Percentiles rank a stretch among this genome's conserved stretches.
phyloP scores from a whole-genome alignment of 768 basidiomycete species.

The Boletus rubescentipes region DNA sequence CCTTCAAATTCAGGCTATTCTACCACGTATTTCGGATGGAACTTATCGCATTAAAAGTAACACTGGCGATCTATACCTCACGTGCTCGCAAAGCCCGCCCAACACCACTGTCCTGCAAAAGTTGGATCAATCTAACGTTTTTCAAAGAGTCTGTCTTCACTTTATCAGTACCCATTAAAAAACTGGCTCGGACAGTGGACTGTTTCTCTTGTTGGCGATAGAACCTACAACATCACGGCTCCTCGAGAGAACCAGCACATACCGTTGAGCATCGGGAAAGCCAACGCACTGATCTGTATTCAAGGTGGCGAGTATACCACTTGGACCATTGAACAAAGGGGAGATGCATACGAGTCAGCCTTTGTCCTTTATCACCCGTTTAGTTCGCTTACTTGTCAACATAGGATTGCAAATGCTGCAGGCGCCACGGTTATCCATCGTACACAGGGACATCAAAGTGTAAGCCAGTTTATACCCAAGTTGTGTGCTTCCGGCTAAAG shows the following conservation, averaged over 20 bases:
- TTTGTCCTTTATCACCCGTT: not conserved
- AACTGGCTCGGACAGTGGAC: not conserved
- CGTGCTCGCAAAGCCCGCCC: not conserved
- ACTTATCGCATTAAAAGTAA: not conserved
- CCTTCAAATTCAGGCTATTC: not conserved
- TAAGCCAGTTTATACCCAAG: not conserved
- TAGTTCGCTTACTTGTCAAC: not conserved
- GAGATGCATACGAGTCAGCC: not conserved
- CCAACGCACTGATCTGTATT: not conserved
- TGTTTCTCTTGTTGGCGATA: not conserved
- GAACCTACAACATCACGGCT: not conserved
- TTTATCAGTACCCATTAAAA: not conserved
- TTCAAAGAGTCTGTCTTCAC: not conserved
- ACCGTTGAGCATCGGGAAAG: not conserved
- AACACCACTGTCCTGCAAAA: not conserved
- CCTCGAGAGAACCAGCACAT: not conserved
- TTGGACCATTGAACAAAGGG: not conserved
- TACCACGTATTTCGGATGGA: not conserved
- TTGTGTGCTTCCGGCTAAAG: not conserved
- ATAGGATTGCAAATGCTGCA: not conserved
- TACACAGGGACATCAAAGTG: not conserved
- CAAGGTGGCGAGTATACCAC: not conserved
- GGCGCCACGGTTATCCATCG: slow-evolving; percentile 1
- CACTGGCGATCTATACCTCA: not conserved
- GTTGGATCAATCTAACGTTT: not conserved